Conservation (phyloP, 768 basidiomycete species). For the Suillus cothurnatus region DNA sequence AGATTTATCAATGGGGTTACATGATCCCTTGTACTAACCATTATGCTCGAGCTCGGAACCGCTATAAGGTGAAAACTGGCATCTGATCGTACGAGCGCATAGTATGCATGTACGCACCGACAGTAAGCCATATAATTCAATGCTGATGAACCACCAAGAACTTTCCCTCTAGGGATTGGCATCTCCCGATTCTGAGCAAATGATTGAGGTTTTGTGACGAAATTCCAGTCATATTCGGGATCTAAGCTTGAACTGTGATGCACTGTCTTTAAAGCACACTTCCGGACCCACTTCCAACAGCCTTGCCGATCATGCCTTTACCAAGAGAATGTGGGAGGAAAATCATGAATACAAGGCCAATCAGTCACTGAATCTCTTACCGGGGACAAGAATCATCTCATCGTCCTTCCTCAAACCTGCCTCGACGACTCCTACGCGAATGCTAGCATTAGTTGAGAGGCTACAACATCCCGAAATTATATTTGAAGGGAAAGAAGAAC, state of each 20-base stretch:
- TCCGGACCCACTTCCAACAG: slow-evolving; percentile 14
- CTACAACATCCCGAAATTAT: too few relatives aligned
- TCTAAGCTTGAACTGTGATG: background rate
- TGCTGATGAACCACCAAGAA: slow-evolving; percentile 20
- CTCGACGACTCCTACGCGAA: too few relatives aligned
- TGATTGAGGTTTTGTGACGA: slow-evolving; percentile 16
- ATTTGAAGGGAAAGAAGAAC: too few relatives aligned
- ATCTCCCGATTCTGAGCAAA: slow-evolving; percentile 14
- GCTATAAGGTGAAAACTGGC: background rate
- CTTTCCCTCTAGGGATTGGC: slow-evolving; percentile 13
- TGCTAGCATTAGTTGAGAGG: too few relatives aligned
- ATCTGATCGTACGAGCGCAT: background rate
- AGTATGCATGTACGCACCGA: background rate
- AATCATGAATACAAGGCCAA: background rate
- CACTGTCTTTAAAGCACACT: background rate
- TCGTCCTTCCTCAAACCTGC: too few relatives aligned
- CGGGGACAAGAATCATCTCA: too few relatives aligned
- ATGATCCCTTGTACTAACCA: background rate
- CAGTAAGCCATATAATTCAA: slow-evolving; percentile 16
- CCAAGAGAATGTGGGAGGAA: background rate
- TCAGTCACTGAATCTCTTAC: background rate
- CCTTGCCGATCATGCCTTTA: slow-evolving; percentile 16
- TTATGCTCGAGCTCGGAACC: slow-evolving; percentile 21
- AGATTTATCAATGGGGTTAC: background rate
- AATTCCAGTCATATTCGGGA: slow-evolving; percentile 16